A percentile compares a stretch with the other conserved stretches of the same genome.
Evolutionary conservation across 1,284 basidiomycete genomes (phyloP).

Genomic region (Melampsora larici-populina): DNA sequence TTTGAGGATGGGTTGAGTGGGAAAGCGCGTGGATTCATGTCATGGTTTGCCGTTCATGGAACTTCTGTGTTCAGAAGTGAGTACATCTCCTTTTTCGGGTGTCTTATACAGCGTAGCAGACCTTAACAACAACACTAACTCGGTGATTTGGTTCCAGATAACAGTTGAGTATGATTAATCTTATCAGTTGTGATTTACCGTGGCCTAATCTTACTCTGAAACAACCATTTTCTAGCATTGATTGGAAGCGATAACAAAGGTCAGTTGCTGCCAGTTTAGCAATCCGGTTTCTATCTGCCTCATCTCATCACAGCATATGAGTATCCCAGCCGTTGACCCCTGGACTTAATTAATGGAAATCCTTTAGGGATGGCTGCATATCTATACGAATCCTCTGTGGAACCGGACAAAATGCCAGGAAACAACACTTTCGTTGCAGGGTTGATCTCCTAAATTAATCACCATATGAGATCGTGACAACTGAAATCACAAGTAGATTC

Average conservation of each 20-base stretch:
- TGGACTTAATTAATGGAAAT: not conserved
- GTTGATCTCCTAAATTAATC: slow-evolving; percentile 54
- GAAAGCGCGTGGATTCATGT: slow-evolving; percentile 63
- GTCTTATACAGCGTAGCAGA: too few relatives aligned
- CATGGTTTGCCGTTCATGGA: slow-evolving; percentile 76
- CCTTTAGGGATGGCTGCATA: slow-evolving; percentile 63
- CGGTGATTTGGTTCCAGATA: not conserved
- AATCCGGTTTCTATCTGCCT: slow-evolving; percentile 50
- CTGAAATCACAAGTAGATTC: not conserved
- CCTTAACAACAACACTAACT: too few relatives aligned
- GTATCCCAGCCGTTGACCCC: not conserved
- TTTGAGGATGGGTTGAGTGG: slow-evolving; percentile 64
- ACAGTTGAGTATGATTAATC: not conserved
- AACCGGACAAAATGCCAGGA: slow-evolving; percentile 66
- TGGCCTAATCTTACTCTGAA: too few relatives aligned
- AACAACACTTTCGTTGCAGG: slow-evolving; percentile 70
- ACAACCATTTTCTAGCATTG: slow-evolving; percentile 54
- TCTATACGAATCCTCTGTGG: slow-evolving; percentile 66
- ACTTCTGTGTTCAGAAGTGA: slow-evolving; percentile 69
- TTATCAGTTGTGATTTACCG: not conserved
- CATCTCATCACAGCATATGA: not conserved
- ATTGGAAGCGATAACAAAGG: slow-evolving; percentile 75
- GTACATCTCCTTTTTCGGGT: slow-evolving; percentile 36
- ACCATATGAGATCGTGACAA: slow-evolving; percentile 52
- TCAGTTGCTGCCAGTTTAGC: not conserved